Base-by-base conservation (phyloP, 2,329 filamentous ascomycete genomes). In the Penicillium sp. region DNA sequence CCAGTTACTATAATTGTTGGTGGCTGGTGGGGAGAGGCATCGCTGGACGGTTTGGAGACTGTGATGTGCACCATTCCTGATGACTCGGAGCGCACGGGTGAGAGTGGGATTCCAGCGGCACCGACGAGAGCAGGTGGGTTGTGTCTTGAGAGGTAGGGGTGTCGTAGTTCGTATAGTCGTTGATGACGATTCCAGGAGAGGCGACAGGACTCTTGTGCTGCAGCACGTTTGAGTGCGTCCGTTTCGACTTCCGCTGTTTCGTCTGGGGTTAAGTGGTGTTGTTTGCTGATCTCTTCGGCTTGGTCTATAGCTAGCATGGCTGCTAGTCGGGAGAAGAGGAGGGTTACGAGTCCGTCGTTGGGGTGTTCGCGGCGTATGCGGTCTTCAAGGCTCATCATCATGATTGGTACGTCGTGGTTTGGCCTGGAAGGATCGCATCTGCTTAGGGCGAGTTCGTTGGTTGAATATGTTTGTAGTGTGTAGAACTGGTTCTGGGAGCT, bases 261-360 rank as follows among this genome's bases (percentile, higher is more conserved):
- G 5, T 71, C 66, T 14, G 74, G 71, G 3, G 73, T 63, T 8
- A 80, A 68, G 11, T 68, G 61, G 51, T 79, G 73, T 45, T 74
- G 61, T 38, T 71, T 71, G 22, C 74, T 71, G 30, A 78, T 59
- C 14, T 74, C 71, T 12, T 67, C 67, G 12, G 76, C 74, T 50
- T 79, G 73, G 38, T 80, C 77, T 30, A 80, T 75, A 8, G 78
- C 78, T 19, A 80, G 67, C 65, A 80, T 77, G 43, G 76, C 78
- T 14, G 78, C 78, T 17, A 80, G 65, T 46, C 77, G 75, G n/a
- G 78, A 78, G 59, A 80, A 80, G 41, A 80, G 69, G 26, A 73
- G 69, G 0, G 77, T 70, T 1, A 79, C 69, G 10, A 79, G 70
- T 4, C 75, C 76, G 53, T 78, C 76, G 35, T 75, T 68, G 28